These are phyloP conservation scores for Cavenderia fasciculata DNA, from an alignment of 78 protist species.

Conservation along the genomic window DNA sequence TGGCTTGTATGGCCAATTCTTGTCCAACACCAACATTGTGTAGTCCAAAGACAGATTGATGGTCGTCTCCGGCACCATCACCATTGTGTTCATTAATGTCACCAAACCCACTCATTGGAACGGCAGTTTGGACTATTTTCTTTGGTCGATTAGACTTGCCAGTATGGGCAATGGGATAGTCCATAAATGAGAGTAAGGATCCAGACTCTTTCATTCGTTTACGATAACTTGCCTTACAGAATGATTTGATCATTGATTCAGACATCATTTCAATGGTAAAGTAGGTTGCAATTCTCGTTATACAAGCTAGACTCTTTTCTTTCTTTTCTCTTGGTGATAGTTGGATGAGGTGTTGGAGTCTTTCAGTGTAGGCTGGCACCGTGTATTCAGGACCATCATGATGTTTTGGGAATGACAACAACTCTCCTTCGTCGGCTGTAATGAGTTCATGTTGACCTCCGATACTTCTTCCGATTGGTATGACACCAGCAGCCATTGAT, in stretches of 20 bases:
- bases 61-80: not conserved
- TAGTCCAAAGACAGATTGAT: not conserved
- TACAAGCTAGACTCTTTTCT: too few species aligned
- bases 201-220: constrained; percentile 5
- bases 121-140: too few species aligned
- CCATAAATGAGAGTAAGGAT: too few species aligned
- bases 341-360: not conserved
- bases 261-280: constrained; percentile 40
- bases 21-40: not conserved
- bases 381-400: not conserved
- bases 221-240: constrained; percentile 17
- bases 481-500: constrained; percentile 58
- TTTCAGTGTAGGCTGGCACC: not conserved
- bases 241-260: not conserved
- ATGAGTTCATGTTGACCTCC: constrained; percentile 65
- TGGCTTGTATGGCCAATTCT: constrained; percentile 24
- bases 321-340: constrained; percentile 1
- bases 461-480: constrained; percentile 35
- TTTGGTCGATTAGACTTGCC: too few species aligned
- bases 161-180: too few species aligned
- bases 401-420: not conserved
- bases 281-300: too few species aligned
- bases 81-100: too few species aligned
- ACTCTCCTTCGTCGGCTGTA: not conserved
- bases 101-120: too few species aligned